These are phyloP conservation scores for Sordaria brevicollis DNA, from an alignment of 495 filamentous ascomycete genomes.

Conservation along the genomic window DNA sequence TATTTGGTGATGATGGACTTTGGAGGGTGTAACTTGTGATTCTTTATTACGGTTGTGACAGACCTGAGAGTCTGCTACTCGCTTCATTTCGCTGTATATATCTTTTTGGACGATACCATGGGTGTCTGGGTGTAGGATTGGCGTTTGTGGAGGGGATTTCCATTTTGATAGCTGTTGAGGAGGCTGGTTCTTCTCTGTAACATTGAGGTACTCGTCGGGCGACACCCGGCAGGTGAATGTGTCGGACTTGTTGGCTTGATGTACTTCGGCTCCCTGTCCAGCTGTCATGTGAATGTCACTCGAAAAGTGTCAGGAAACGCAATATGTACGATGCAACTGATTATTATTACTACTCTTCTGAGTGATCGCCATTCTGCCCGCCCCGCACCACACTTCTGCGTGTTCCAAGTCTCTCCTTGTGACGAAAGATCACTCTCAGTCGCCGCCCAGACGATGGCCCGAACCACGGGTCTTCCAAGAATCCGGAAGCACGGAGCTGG, in stretches of 20 bases:
- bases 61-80: not conserved
- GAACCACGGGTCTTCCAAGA: conserved; percentile 57
- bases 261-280: not conserved
- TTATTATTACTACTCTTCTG: not conserved
- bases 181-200: conserved; percentile 8
- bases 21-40: not conserved
- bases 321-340: not conserved
- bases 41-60: not conserved
- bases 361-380: not conserved
- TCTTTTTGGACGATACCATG: not conserved
- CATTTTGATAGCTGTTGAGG: not conserved
- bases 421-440: conserved; percentile 6
- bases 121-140: not conserved
- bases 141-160: not conserved
- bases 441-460: conserved; percentile 56
- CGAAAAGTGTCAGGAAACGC: not conserved
- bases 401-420: not conserved
- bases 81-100: not conserved
- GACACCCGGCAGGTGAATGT: not conserved
- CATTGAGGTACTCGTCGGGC: not conserved
- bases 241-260: not conserved
- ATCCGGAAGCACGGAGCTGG: conserved; percentile 37
- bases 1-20: conserved; percentile 12
- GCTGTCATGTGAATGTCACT: not conserved
- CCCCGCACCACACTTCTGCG: conserved; percentile 1